A percentile compares a stretch with the other conserved stretches of the same genome.
Evolutionary conservation across 768 basidiomycete genomes (phyloP).

Genomic region (Pisolithus microcarpus): DNA sequence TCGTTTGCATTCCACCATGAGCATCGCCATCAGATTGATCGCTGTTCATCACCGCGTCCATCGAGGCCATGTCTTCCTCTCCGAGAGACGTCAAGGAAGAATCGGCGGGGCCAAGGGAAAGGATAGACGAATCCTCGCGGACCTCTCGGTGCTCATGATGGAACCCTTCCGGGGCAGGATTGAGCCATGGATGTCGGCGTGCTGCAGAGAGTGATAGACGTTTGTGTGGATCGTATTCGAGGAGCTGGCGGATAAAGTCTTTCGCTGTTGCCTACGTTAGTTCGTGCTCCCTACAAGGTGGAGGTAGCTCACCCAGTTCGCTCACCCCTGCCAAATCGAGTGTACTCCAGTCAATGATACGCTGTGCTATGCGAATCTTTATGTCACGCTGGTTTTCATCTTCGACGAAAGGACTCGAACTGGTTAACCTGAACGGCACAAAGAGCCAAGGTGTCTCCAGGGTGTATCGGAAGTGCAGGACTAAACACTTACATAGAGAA

Average conservation of each 20-base stretch:
- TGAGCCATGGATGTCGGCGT: constrained; percentile 73
- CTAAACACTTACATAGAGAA: constrained; percentile 67
- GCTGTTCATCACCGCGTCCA: constrained; percentile 9
- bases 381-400: constrained; percentile 56
- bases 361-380: constrained; percentile 49
- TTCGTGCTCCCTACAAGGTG: not conserved
- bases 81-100: constrained; percentile 18
- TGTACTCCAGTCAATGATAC: constrained; percentile 54
- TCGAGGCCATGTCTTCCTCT: constrained; percentile 13
- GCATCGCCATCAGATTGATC: constrained; percentile 8
- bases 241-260: constrained; percentile 60
- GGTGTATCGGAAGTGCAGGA: not conserved
- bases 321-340: constrained; percentile 38
- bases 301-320: constrained; percentile 36
- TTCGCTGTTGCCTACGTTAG: constrained; percentile 38
- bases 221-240: constrained; percentile 52
- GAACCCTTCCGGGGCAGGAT: not conserved
- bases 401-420: constrained; percentile 74
- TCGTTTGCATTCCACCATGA: constrained; percentile 24
- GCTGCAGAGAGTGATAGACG: constrained; percentile 73
- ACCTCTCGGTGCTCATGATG: constrained; percentile 1
- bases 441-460: not conserved
- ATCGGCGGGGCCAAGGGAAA: constrained; percentile 6
- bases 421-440: constrained; percentile 54
- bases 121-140: constrained; percentile 3